Evolutionary conservation across 1,284 basidiomycete genomes (phyloP).

Genomic region (Phenoliferia sp.): DNA sequence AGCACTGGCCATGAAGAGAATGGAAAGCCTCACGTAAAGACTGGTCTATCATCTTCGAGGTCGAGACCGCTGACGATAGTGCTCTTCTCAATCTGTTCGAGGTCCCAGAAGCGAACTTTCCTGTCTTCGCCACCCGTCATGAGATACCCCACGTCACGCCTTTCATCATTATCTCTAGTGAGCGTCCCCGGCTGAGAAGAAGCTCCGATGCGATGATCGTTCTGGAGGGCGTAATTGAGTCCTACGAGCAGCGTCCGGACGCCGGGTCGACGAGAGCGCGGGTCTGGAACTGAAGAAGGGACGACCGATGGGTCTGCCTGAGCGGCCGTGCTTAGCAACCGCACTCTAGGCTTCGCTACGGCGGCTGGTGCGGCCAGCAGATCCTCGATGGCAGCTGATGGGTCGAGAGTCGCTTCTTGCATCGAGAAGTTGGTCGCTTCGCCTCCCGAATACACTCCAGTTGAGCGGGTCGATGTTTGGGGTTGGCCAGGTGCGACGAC

Average conservation of each 20-base stretch:
- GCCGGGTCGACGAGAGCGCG: neutral
- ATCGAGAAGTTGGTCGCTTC: slow-evolving; percentile 19
- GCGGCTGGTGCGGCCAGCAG: slow-evolving; percentile 44
- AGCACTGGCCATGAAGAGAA: neutral
- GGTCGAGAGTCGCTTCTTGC: slow-evolving; percentile 56
- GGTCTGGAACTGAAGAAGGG: neutral
- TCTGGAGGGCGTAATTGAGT: slow-evolving; percentile 17
- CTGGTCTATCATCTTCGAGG: slow-evolving; percentile 60
- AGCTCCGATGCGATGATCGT: slow-evolving; percentile 7
- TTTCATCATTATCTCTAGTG: neutral
- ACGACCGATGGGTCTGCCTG: neutral
- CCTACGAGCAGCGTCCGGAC: slow-evolving; percentile 24
- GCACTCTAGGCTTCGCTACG: neutral
- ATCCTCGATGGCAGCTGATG: slow-evolving; percentile 62
- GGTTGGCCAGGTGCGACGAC: slow-evolving; percentile 2
- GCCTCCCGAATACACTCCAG: neutral
- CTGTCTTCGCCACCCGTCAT: slow-evolving; percentile 77
- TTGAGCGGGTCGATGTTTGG: neutral
- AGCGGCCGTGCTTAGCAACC: neutral
- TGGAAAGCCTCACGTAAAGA: slow-evolving; percentile 56
- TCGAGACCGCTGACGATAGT: slow-evolving; percentile 66
- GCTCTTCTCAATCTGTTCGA: slow-evolving; percentile 62
- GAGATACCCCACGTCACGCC: slow-evolving; percentile 56
- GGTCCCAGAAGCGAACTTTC: slow-evolving; percentile 75
- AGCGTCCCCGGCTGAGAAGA: slow-evolving; percentile 3